These are phyloP conservation scores for Fusarium nisikadoi DNA, from an alignment of 2,329 filamentous ascomycete genomes.

Conservation along the genomic window DNA sequence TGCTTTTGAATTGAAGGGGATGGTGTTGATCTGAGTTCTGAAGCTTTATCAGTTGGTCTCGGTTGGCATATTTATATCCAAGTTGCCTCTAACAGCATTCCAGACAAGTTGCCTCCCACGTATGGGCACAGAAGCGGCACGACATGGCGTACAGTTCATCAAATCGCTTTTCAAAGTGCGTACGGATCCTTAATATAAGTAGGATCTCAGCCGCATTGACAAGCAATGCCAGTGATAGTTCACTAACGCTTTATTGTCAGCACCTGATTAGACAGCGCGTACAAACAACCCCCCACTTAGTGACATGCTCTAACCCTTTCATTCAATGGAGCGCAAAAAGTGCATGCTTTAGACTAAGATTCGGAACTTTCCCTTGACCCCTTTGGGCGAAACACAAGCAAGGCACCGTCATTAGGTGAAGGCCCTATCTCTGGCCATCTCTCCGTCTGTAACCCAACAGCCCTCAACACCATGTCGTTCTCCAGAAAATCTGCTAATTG, in stretches of 20 bases:
- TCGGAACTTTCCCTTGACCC: background rate
- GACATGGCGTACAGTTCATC: background rate
- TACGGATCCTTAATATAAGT: background rate
- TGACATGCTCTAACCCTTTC: background rate
- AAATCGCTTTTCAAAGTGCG: background rate
- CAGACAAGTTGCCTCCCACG: background rate
- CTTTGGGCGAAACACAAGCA: conserved; percentile 2
- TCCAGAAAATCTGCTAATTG: conserved; percentile 9
- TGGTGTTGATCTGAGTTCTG: background rate
- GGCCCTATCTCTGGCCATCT: conserved; percentile 15
- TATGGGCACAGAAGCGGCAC: background rate
- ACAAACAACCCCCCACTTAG: background rate
- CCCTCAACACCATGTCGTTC: background rate
- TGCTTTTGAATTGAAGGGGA: too few species aligned
- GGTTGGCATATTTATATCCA: background rate
- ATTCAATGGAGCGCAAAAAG: background rate
- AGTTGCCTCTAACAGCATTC: background rate
- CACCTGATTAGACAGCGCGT: background rate
- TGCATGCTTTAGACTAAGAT: background rate
- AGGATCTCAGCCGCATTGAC: background rate
- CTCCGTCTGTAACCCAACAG: background rate
- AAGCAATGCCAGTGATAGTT: background rate
- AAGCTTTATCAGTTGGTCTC: background rate
- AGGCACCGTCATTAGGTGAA: background rate
- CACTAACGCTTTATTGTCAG: background rate